Evolutionary conservation across 2,329 filamentous ascomycete genomes (phyloP), one percentile per base, ranked within the genome.

Genomic region (Alternaria novae-zelandiae): DNA sequence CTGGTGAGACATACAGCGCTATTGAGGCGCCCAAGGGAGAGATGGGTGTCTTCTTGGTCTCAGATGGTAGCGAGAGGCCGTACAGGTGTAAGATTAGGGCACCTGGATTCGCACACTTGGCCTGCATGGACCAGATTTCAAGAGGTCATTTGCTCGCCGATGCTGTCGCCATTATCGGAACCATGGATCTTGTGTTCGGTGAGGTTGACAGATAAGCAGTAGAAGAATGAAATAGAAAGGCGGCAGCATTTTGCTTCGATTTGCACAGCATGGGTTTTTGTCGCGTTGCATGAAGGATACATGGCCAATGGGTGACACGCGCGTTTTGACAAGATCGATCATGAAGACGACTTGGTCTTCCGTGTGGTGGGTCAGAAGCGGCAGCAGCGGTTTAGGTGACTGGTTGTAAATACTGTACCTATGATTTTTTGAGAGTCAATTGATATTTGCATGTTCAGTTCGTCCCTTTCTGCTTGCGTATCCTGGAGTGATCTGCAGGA

Each of bases 11-110:
- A 6, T 99, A 99, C 86, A 94, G 91, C 50, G 95, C 91, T 66
- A 99, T 99, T 70, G 96, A 99, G 86, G 96, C 96, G n/a, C 96
- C 96, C 65, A 99, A 99, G 90, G 96, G 96, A 75, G 96, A 99
- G 86, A 99, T 99, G 96, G 96, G 91, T 80, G 96, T 99, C 47
- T 99, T 91, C 80, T 84, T 99, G 55, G 96, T 99, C 76, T 97
- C 92, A 79, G 96, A 99, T 79, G 96, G 96, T 68, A 96, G 90
- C 79, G 96, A 99, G 87, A 87, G 96, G 78, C 96, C 96, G 2
- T 99, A 99, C 85, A 88, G 96, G 77, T 97, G 96, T 84, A 96
- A 97, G 86, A 97, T 99, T 75, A 90, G 96, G 74, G 95, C 96
- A 41, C 96, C 96, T 62, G 96, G 96, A 66, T 99, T 99, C 78